Evolutionary conservation across 495 filamentous ascomycete genomes (phyloP), one percentile per base, ranked within the genome.

Genomic region (Rhizodiscina lignyota): DNA sequence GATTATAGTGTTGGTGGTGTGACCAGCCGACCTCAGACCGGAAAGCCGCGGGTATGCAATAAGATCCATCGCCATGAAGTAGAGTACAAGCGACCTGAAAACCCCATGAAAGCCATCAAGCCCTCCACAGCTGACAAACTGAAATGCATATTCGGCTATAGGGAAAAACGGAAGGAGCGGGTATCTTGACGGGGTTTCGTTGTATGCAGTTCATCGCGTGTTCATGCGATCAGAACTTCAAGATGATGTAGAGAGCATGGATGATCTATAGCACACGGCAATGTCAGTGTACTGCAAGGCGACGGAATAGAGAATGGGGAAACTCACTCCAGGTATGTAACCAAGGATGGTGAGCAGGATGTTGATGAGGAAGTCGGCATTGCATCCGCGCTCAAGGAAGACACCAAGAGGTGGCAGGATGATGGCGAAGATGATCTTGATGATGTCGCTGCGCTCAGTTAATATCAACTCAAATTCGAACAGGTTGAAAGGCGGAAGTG

Each of bases 361-460:
- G 65, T 89, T 92, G 68, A 93, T 84, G 47, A 80, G 60, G 43
- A 93, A 63, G 49, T 91, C 81, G 49, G 72, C 68, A 54, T 72
- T 70, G 61, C 79, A 85, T 52, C 85, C 85, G 26, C 77, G 73
- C 66, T 89, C 79, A 39, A 92, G 71, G 68, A 93, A 91, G 53
- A 92, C 86, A 56, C 83, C 83, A 22, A 92, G 66, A 43, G 86
- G 86, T 26, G 86, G 86, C 34, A 91, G 66, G 63, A 91, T 59
- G 62, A 91, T 64, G 62, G 83, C 79, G 53, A 86, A 64, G 60
- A 89, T 73, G 67, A 91, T 84, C 66, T 91, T 87, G 78, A 75
- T 77, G 67, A 87, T 82, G 54, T 91, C 83, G 59, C 81, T 86
- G 47, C n/a, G n/a, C n/a, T n/a, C 31, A 17, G 29, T n/a, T 31